A percentile compares a stretch with the other conserved stretches of the same genome.
These are phyloP conservation scores for Backusella sp. DNA, from an alignment of 192 early-diverging fungal species.

Conservation along the genomic window DNA sequence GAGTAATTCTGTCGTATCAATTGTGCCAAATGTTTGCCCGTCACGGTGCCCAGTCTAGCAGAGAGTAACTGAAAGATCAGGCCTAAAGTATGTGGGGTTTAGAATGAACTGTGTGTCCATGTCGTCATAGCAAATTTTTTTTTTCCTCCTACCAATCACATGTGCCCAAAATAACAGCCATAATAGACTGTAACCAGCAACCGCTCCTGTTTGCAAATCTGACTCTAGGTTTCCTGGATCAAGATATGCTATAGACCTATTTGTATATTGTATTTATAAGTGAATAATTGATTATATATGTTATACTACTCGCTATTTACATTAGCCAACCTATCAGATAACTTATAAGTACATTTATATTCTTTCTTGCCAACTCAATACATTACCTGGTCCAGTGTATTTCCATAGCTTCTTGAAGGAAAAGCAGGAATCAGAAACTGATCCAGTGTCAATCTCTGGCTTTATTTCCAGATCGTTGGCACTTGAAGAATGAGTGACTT, in stretches of 20 bases:
- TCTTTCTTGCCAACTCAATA: neutral
- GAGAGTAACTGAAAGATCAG: conserved; percentile 61
- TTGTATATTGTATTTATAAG: neutral
- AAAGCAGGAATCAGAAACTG: conserved; percentile 35
- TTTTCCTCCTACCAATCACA: conserved; percentile 42
- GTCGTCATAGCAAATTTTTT: neutral
- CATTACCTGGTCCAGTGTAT: conserved; percentile 61
- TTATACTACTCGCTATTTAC: neutral
- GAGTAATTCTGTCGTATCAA: conserved; percentile 49
- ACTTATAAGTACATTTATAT: neutral
- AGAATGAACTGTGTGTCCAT: neutral
- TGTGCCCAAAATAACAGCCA: conserved; percentile 68
- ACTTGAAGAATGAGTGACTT: neutral
- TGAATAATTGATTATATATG: too few relatives aligned
- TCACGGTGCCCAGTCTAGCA: conserved; percentile 63
- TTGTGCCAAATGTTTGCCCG: conserved; percentile 63
- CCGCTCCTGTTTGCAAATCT: conserved; percentile 66
- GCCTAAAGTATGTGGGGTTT: conserved; percentile 17
- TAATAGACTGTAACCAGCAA: conserved; percentile 62
- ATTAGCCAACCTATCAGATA: conserved; percentile 13
- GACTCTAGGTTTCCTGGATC: conserved; percentile 72
- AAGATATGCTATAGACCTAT: conserved; percentile 65
- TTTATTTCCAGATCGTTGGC: conserved; percentile 14
- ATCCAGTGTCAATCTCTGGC: conserved; percentile 15
- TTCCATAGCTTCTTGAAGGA: conserved; percentile 62